Percentiles rank a stretch among this genome's conserved stretches.
Evolutionary conservation across 1,139 yeast genomes (phyloP).

Genomic region (Tardiomyces blankii): DNA sequence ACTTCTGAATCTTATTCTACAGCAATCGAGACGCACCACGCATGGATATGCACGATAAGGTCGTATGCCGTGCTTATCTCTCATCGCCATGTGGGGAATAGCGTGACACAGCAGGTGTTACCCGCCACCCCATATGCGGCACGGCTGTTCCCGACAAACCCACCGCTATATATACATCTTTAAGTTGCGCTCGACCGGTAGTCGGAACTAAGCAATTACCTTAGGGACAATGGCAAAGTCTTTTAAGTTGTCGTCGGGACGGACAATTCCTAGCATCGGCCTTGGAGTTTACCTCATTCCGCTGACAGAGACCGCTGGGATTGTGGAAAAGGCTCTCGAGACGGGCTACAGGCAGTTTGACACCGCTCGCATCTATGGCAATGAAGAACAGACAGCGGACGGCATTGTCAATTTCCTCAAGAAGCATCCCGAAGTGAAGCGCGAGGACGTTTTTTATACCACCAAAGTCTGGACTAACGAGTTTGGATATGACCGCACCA

Average conservation of each 20-base stretch:
- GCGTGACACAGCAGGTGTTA: too few relatives aligned
- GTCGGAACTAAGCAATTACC: too few relatives aligned
- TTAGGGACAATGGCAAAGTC: background rate
- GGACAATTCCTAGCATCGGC: conserved; percentile 42
- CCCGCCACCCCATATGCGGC: too few relatives aligned
- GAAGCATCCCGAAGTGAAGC: conserved; percentile 28
- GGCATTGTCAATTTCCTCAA: conserved; percentile 35
- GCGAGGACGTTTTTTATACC: conserved; percentile 26
- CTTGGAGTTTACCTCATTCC: conserved; percentile 47
- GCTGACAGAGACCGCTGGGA: conserved; percentile 27
- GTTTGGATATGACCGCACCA: conserved; percentile 33
- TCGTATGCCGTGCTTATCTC: too few relatives aligned
- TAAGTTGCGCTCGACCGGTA: too few relatives aligned
- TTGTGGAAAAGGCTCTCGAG: conserved; percentile 42
- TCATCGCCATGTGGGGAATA: too few relatives aligned
- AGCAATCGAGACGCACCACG: too few relatives aligned
- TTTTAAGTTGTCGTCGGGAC: background rate
- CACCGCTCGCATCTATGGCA: conserved; percentile 44
- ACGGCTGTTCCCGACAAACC: too few relatives aligned
- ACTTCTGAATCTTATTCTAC: too few relatives aligned
- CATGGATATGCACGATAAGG: too few relatives aligned
- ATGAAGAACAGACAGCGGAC: conserved; percentile 34
- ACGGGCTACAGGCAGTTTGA: conserved; percentile 66
- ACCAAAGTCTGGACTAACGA: conserved; percentile 30
- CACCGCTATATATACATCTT: too few relatives aligned